These are phyloP conservation scores for Fusarium continuum DNA, from an alignment of 2,329 filamentous ascomycete genomes.

Conservation along the genomic window DNA sequence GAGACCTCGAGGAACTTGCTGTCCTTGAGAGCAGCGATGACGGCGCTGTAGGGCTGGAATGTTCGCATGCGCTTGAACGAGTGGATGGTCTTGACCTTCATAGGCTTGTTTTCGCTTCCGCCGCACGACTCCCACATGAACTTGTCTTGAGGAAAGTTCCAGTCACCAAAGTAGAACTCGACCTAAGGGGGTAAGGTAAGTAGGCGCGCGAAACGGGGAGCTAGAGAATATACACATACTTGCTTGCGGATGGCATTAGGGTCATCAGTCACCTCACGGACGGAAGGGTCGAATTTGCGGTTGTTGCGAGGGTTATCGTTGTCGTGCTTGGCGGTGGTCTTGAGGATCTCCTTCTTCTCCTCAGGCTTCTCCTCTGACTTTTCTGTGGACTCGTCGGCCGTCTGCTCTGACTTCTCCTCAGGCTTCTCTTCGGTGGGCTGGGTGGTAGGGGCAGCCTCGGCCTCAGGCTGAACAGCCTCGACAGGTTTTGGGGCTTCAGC, in stretches of 20 bases:
- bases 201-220: neutral
- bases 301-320: slow-evolving; percentile 60
- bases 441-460: slow-evolving; percentile 41
- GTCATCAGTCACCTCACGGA: slow-evolving; percentile 76
- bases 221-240: slow-evolving; percentile 55
- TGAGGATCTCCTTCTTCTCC: slow-evolving; percentile 50
- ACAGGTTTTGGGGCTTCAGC: slow-evolving; percentile 52
- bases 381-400: slow-evolving; percentile 43
- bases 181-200: slow-evolving; percentile 64
- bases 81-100: slow-evolving; percentile 80
- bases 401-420: slow-evolving; percentile 40
- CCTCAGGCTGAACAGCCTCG: slow-evolving; percentile 49
- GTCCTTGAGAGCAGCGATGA: slow-evolving; percentile 83
- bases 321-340: slow-evolving; percentile 55
- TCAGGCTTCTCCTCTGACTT: slow-evolving; percentile 37
- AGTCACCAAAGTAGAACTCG: slow-evolving; percentile 95
- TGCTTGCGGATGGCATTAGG: slow-evolving; percentile 84
- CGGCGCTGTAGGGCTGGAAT: slow-evolving; percentile 86
- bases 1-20: slow-evolving; percentile 77
- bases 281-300: slow-evolving; percentile 75
- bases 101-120: slow-evolving; percentile 82
- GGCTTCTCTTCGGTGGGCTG: slow-evolving; percentile 41
- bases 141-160: slow-evolving; percentile 88
- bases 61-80: slow-evolving; percentile 95
- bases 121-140: slow-evolving; percentile 83